Conservation (phyloP, 1,284 basidiomycete species). For the Irpex sp. region DNA sequence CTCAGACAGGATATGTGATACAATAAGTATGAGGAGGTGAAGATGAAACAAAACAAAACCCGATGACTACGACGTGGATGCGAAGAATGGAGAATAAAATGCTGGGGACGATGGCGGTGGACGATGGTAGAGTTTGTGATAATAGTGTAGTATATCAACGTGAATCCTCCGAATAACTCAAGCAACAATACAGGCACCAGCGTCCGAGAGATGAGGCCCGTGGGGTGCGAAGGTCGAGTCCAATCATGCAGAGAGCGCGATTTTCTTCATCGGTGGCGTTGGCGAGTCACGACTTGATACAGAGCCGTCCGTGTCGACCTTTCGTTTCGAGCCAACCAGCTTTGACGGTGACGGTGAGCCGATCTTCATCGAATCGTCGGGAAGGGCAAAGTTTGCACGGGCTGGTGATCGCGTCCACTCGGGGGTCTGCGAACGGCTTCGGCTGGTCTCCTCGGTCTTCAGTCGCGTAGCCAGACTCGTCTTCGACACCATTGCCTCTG, state of each 20-base stretch:
- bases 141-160: neutral
- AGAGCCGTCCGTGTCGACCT: constrained; percentile 48
- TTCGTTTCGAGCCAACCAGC: constrained; percentile 62
- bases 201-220: neutral
- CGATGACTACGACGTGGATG: neutral
- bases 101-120: neutral
- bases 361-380: constrained; percentile 17
- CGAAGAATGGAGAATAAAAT: neutral
- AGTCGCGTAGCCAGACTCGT: constrained; percentile 62
- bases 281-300: constrained; percentile 18
- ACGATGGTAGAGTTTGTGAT: neutral
- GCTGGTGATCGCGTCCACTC: constrained; percentile 52
- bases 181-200: neutral
- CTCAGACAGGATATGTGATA: neutral
- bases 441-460: constrained; percentile 51
- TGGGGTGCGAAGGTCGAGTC: neutral
- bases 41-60: neutral
- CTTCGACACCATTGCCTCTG: constrained; percentile 66
- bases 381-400: constrained; percentile 20
- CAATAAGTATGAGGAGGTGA: neutral
- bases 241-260: constrained; percentile 19
- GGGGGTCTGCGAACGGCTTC: constrained; percentile 72
- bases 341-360: constrained; percentile 49
- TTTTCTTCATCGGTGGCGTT: constrained; percentile 27
- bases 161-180: neutral